Percentiles rank a stretch among this genome's conserved stretches.
Evolutionary conservation across 192 early-diverging fungal genomes (phyloP).

Genomic region (Thamnidium elegans): DNA sequence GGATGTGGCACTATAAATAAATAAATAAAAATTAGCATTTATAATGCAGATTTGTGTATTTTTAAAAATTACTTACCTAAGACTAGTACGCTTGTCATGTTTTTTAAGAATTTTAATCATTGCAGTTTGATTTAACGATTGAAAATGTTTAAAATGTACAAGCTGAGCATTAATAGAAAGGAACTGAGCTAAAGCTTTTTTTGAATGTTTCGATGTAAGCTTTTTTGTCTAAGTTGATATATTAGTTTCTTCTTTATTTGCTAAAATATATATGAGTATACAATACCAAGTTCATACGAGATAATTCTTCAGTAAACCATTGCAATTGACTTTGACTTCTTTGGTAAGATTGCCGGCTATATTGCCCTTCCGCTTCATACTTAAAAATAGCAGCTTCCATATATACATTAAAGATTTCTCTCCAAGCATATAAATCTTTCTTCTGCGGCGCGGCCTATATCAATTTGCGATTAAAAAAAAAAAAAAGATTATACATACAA

Average conservation of each 20-base stretch:
- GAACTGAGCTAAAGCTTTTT: slow-evolving; percentile 47
- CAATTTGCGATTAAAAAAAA: no score
- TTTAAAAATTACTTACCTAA: slow-evolving; percentile 43
- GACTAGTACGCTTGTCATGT: slow-evolving; percentile 81
- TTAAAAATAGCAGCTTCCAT: slow-evolving; percentile 67
- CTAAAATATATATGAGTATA: not conserved
- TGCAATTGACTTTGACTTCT: slow-evolving; percentile 55
- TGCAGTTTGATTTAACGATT: slow-evolving; percentile 72
- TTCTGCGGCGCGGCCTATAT: slow-evolving; percentile 70
- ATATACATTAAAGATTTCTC: slow-evolving; percentile 68
- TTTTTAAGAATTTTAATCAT: slow-evolving; percentile 87
- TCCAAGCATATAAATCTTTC: slow-evolving; percentile 74
- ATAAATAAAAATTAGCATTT: slow-evolving; percentile 4
- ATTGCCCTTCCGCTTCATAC: slow-evolving; percentile 52
- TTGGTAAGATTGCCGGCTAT: slow-evolving; percentile 37
- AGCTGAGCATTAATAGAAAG: slow-evolving; percentile 69
- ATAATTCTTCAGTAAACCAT: slow-evolving; percentile 53
- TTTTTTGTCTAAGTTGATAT: slow-evolving; percentile 16
- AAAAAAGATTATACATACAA: no score
- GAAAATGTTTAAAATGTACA: slow-evolving; percentile 65
- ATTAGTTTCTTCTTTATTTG: no score
- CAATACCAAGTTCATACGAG: slow-evolving; percentile 44
- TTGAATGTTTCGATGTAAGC: slow-evolving; percentile 18
- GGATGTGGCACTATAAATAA: slow-evolving; percentile 38
- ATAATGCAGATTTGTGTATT: slow-evolving; percentile 6